Evolutionary conservation across 176 grass and related monocot species (phyloP).

Genomic region (Triticum timopheevii): DNA sequence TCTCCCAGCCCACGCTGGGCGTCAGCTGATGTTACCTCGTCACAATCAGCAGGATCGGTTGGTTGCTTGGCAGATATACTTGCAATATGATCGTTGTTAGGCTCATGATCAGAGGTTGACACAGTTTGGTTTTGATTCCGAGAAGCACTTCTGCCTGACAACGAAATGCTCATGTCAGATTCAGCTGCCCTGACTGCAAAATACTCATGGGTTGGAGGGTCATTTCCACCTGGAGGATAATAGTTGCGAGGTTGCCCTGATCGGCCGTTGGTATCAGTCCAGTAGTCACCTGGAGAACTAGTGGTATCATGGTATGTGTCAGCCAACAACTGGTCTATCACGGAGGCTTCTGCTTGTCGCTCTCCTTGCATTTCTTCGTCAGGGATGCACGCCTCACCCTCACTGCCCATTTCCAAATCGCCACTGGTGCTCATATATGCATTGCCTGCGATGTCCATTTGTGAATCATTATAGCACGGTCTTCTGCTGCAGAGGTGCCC

Average conservation of each 20-base stretch:
- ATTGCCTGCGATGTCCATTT: conserved; percentile 6
- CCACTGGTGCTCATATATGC: neutral
- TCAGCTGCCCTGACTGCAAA: neutral
- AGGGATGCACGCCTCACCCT: neutral
- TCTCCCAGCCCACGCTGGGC: neutral
- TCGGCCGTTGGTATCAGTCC: conserved; percentile 42
- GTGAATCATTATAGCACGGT: conserved; percentile 5
- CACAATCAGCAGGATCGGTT: neutral
- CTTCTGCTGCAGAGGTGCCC: conserved; percentile 41
- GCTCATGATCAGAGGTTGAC: neutral
- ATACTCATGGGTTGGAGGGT: conserved; percentile 8
- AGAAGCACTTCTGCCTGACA: conserved; percentile 20
- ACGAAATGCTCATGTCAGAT: conserved; percentile 69
- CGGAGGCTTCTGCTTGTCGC: neutral
- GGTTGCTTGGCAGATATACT: neutral
- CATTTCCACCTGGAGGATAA: conserved; percentile 11
- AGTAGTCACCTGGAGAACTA: conserved; percentile 42
- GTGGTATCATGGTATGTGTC: conserved; percentile 46
- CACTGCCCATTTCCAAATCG: conserved; percentile 18
- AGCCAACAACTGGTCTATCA: conserved; percentile 24
- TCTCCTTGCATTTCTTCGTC: conserved; percentile 22
- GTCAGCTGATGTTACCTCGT: conserved; percentile 29
- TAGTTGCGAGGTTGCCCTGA: conserved; percentile 37
- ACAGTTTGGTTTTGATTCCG: conserved; percentile 11
- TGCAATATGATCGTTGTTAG: neutral